Percentiles rank a stretch among this genome's conserved stretches.
These are phyloP conservation scores for Candida pseudocylindracea DNA, from an alignment of 1,139 yeast species.

Conservation along the genomic window DNA sequence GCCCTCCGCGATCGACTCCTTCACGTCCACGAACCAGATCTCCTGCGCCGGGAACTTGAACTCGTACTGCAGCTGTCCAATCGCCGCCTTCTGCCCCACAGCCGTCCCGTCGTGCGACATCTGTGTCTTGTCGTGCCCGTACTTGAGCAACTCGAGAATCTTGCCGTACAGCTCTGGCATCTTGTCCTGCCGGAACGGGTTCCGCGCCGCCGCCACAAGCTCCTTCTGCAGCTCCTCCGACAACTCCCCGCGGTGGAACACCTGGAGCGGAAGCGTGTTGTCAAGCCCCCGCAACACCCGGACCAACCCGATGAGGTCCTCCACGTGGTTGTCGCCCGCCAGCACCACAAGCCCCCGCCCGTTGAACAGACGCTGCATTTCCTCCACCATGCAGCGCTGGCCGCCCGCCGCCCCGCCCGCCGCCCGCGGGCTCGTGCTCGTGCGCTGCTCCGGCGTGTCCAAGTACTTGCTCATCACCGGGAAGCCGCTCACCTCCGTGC, in stretches of 20 bases:
- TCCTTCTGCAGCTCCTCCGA: constrained; percentile 7
- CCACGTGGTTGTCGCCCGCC: constrained; percentile 10
- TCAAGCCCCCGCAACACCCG: constrained; percentile 10
- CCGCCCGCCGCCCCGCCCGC: too few species aligned
- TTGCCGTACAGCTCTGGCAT: too few species aligned
- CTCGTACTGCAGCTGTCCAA: too few species aligned
- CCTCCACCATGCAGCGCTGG: constrained; percentile 5
- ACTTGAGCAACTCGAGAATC: not conserved
- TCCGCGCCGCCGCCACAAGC: constrained; percentile 10
- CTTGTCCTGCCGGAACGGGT: constrained; percentile 3
- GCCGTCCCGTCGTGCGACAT: too few species aligned
- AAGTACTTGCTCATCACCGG: constrained; percentile 2
- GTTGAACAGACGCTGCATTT: constrained; percentile 6
- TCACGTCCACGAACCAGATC: constrained; percentile 20
- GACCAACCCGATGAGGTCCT: constrained; percentile 9
- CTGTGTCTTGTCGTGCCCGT: not conserved
- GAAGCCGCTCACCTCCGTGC: constrained; percentile 3
- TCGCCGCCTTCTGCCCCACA: too few species aligned
- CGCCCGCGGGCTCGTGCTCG: too few species aligned
- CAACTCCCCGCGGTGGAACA: constrained; percentile 8
- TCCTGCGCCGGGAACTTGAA: constrained; percentile 13
- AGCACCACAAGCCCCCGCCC: constrained; percentile 19
- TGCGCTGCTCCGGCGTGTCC: constrained; percentile 1
- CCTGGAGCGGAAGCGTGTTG: constrained; percentile 14
- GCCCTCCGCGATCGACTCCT: constrained; percentile 8